A percentile compares a stretch with the other conserved stretches of the same genome.
phyloP scores from a whole-genome alignment of 768 basidiomycete species.

The Agrocybe pediades region DNA sequence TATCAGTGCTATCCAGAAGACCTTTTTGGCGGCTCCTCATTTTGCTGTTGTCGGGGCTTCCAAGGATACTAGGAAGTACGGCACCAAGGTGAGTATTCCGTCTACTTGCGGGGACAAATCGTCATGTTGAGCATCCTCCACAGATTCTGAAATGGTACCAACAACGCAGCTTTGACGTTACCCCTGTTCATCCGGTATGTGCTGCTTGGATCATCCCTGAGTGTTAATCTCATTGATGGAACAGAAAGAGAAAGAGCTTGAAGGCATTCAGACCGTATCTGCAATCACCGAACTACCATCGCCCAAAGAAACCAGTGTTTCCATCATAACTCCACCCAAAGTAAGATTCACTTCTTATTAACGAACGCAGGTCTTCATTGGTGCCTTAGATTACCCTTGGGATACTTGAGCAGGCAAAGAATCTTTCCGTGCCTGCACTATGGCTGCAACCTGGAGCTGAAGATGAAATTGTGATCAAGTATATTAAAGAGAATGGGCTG shows the following conservation, averaged over 20 bases:
- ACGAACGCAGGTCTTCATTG: background rate
- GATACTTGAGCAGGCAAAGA: slow-evolving; percentile 66
- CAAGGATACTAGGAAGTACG: slow-evolving; percentile 76
- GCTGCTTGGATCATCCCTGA: background rate
- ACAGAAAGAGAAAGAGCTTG: slow-evolving; percentile 72
- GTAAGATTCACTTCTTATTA: slow-evolving; percentile 31
- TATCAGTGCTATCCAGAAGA: slow-evolving; percentile 42
- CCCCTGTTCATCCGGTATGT: slow-evolving; percentile 75
- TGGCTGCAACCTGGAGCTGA: slow-evolving; percentile 94
- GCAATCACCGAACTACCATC: slow-evolving; percentile 56
- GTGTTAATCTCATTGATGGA: background rate
- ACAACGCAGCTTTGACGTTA: slow-evolving; percentile 55
- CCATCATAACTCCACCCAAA: slow-evolving; percentile 78
- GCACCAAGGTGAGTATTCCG: slow-evolving; percentile 59
- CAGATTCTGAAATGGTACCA: slow-evolving; percentile 84
- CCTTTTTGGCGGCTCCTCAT: slow-evolving; percentile 62
- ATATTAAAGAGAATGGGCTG: slow-evolving; percentile 66
- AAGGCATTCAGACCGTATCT: slow-evolving; percentile 59
- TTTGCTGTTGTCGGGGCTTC: slow-evolving; percentile 87
- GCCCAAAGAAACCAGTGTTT: slow-evolving; percentile 71
- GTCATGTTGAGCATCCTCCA: background rate
- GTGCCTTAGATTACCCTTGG: slow-evolving; percentile 63
- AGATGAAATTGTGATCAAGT: slow-evolving; percentile 61
- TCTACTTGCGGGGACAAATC: background rate
- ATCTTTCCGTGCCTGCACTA: slow-evolving; percentile 69